A percentile compares a stretch with the other conserved stretches of the same genome.
Evolutionary conservation across 1,139 yeast species (phyloP).

Genomic region (Geotrichum phurueaensis): DNA sequence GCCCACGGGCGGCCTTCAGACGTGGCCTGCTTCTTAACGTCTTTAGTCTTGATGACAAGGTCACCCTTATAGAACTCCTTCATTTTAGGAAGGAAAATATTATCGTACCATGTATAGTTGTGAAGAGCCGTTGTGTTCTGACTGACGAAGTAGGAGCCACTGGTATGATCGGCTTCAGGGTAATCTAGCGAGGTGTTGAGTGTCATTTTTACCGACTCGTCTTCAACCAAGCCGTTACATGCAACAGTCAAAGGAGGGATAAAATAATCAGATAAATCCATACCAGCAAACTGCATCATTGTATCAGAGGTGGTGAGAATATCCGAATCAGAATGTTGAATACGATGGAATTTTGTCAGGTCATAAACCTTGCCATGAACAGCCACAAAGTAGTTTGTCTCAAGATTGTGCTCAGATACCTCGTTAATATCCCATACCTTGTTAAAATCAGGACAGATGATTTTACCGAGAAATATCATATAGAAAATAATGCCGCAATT

Average conservation of each 20-base stretch:
- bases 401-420: constrained; percentile 35
- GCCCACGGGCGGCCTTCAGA: constrained; percentile 28
- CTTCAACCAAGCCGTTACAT: constrained; percentile 37
- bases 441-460: constrained; percentile 40
- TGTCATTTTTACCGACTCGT: constrained; percentile 27
- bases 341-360: constrained; percentile 33
- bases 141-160: constrained; percentile 31
- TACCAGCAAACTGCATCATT: constrained; percentile 39
- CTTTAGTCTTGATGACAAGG: constrained; percentile 33
- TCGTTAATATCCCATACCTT: constrained; percentile 39
- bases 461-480: constrained; percentile 37
- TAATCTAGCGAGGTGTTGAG: constrained; percentile 32
- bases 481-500: constrained; percentile 37
- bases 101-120: constrained; percentile 36
- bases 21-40: constrained; percentile 24
- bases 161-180: constrained; percentile 31
- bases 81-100: constrained; percentile 35
- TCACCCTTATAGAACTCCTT: constrained; percentile 36
- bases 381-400: constrained; percentile 36
- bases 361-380: constrained; percentile 40
- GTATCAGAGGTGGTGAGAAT: constrained; percentile 27
- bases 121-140: constrained; percentile 31
- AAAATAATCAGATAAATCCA: constrained; percentile 37
- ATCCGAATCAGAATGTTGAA: constrained; percentile 39
- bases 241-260: constrained; percentile 40